Percentiles rank a stretch among this genome's conserved stretches.
These are phyloP conservation scores for Phytophthora pistaciae DNA, from an alignment of 352 stramenopile genomes.

Conservation along the genomic window DNA sequence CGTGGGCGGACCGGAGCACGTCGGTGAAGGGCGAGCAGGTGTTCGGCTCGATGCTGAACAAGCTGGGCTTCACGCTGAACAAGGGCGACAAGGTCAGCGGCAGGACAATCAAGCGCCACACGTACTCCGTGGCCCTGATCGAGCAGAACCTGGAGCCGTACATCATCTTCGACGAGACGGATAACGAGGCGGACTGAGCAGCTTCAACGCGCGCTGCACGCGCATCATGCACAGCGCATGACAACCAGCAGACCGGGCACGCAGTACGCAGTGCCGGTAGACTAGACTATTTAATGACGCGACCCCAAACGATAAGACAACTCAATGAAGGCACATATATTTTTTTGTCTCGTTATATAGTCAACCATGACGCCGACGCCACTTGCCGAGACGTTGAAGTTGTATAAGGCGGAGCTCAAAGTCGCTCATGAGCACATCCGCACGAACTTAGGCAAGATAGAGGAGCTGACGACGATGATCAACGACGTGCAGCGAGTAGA, in stretches of 20 bases:
- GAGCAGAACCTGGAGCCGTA: neutral
- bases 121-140: neutral
- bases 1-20: neutral
- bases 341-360: slow-evolving; percentile 1
- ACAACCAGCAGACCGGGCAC: neutral
- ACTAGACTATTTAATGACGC: slow-evolving; percentile 1
- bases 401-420: neutral
- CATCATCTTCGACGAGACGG: neutral
- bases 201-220: neutral
- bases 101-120: neutral
- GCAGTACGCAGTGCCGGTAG: slow-evolving; percentile 1
- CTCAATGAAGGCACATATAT: neutral
- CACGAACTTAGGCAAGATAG: neutral
- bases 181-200: neutral
- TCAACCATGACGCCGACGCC: neutral
- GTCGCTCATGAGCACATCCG: neutral
- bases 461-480: slow-evolving; percentile 7
- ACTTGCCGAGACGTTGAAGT: neutral
- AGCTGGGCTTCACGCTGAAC: neutral
- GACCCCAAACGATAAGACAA: neutral
- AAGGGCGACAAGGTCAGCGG: neutral
- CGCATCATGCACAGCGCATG: neutral
- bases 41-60: neutral
- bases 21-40: neutral
- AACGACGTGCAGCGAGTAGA: slow-evolving; percentile 8